Evolutionary conservation across 2,329 filamentous ascomycete genomes (phyloP), one percentile per base, ranked within the genome.

Genomic region (Arachnomyces sp.): DNA sequence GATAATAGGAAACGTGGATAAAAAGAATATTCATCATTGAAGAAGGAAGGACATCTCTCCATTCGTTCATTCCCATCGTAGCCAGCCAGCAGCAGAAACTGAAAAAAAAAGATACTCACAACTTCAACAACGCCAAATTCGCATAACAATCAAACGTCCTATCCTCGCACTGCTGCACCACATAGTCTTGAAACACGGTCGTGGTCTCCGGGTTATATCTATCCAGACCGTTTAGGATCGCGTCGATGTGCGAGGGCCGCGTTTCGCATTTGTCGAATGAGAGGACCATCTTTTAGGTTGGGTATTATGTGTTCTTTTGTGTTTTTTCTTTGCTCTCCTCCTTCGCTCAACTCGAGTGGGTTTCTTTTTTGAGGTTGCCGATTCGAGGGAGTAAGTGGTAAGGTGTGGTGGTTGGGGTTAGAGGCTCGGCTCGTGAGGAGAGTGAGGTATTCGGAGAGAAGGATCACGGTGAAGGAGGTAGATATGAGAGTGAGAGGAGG

Each of bases 171-270:
- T 98, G 92, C 67, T 88, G 81, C 60, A 77, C 76, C 48, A 98
- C 82, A 68, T 98, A 98, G 64, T 86, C 83, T 75, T 98, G 90
- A 66, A 98, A 92, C 51, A 85, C 76, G 47, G 79, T 78, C 36
- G 93, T 94, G 38, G 92, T 94, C 73, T 98, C 92, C 31, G 92
- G 92, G 68, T 98, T 98, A 74, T 98, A 98, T 60, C 92, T 79
- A 69, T 98, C 92, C 49, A 98, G 85, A 55, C 92, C 90, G 70
- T 90, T 94, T 61, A 98, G 87, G 60, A 98, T 95, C 66, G 72
- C 75, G 62, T 87, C 83, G 67, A 98, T 93, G 65, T 92, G 81
- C 53, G 92, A 85, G 55, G 92, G 90, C 65, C 92, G 77, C 68
- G 94, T 86, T 57, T 86, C 81, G 72, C 86, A 84, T 68, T 89